Evolutionary conservation across 2,329 filamentous ascomycete genomes (phyloP), one percentile per base, ranked within the genome.

Genomic region (Venturia carpophila): DNA sequence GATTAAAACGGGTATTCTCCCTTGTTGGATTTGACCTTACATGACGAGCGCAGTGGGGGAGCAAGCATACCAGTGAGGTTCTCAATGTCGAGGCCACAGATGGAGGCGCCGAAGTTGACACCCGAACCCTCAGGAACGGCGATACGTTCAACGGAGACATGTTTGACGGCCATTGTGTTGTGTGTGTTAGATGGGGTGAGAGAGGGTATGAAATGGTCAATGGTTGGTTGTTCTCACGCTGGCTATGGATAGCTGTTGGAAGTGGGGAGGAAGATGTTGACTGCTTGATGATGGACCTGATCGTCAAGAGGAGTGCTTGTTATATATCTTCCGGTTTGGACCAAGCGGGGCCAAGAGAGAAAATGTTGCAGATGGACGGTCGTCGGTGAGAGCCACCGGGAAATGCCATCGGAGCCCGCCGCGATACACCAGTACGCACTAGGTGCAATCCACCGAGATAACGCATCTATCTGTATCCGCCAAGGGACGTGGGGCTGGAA

Each of bases 1-100:
- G 65, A 66, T 66, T 61, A 9, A 19, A 49, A 65, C 64, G 47
- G 65, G 65, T 58, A 52, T 65, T 58, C 65, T 66, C 65, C 62
- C 43, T 65, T 60, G 9, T 63, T 52, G 30, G 11, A 37, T 17
- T 39, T 63, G 30, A 65, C 47, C 39, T 47, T 60, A 43, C 27
- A 24, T 43, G 43, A 63, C 42, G 47, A 63, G n/a, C 1, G 15
- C 21, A 30, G 15, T 17, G 15, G 37, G 52, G 24, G n/a, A 21
- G 39, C 21, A 45, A 37, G 34, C 63, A 49, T 66, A 66, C 65
- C 65, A 43, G n/a, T 65, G 37, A 66, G 62, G 27, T 66, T 56
- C 62, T 66, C 65, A 37, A 66, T 24, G 21, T 66, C 55, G 49
- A 64, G 27, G 39, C 52, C 52, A 45, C 47, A 65, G 24, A 66